Percentiles rank a stretch among this genome's conserved stretches.
Conservation (phyloP, 352 stramenopile species). For the Globisporangium iwayamae region DNA sequence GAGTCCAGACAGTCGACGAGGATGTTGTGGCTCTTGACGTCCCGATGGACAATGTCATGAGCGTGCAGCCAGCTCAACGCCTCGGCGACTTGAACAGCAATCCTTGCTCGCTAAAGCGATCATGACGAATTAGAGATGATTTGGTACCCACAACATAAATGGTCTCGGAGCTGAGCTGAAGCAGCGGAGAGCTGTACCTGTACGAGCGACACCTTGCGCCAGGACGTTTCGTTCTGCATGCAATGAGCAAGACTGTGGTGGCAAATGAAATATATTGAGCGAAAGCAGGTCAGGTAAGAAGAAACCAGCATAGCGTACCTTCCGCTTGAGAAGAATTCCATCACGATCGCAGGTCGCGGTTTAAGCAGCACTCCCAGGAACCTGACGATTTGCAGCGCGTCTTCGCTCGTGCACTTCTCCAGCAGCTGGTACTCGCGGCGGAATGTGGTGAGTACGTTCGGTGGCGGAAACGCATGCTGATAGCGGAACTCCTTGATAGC, state of each 20-base stretch:
- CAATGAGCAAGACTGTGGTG: conserved; percentile 29
- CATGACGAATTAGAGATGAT: background rate
- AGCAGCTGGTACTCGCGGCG: conserved; percentile 32
- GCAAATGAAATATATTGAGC: background rate
- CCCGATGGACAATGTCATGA: conserved; percentile 35
- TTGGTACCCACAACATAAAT: background rate
- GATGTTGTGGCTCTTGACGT: conserved; percentile 48
- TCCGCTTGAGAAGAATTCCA: conserved; percentile 28
- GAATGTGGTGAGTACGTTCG: conserved; percentile 33
- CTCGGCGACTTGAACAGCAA: conserved; percentile 30
- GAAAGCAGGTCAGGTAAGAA: background rate
- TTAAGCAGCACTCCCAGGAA: conserved; percentile 28
- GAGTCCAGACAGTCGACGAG: conserved; percentile 18
- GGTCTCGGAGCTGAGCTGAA: too few species aligned
- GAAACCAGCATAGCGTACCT: conserved; percentile 17
- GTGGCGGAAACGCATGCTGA: conserved; percentile 23
- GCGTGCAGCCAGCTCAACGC: conserved; percentile 32
- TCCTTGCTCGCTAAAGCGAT: conserved; percentile 22
- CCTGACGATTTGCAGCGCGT: conserved; percentile 16
- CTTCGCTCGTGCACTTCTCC: conserved; percentile 14
- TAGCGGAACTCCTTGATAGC: conserved; percentile 42
- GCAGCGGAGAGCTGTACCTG: conserved; percentile 16
- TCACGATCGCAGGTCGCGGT: conserved; percentile 27
- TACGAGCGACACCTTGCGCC: conserved; percentile 24
- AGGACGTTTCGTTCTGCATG: conserved; percentile 25